phyloP scores from a whole-genome alignment of 129 eudicot species.

The Lactuca sativa region DNA sequence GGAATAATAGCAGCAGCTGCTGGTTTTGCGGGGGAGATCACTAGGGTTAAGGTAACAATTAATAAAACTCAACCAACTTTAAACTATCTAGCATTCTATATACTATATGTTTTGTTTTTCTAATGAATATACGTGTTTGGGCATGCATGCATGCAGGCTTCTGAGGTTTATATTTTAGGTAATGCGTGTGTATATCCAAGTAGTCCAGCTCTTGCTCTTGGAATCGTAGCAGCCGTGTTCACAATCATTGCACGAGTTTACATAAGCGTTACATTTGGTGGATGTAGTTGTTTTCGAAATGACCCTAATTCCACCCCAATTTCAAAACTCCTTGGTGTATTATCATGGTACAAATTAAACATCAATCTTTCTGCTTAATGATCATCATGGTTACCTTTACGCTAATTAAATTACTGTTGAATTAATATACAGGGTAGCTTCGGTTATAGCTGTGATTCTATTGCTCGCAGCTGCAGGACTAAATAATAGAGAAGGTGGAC shows the following conservation, averaged over 20 bases:
- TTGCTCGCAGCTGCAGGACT: constrained; percentile 9
- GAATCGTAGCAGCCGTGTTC: constrained; percentile 11
- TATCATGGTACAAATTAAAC: constrained; percentile 4
- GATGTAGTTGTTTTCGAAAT: constrained; percentile 15
- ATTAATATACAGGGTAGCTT: constrained; percentile 14
- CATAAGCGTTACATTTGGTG: constrained; percentile 10
- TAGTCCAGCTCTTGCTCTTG: constrained; percentile 20
- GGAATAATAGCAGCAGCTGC: constrained; percentile 28
- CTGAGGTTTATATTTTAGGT: neutral
- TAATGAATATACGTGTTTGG: neutral
- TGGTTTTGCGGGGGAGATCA: constrained; percentile 23
- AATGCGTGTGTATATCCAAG: constrained; percentile 21
- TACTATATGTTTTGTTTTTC: neutral
- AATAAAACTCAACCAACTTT: neutral
- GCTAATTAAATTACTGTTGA: neutral
- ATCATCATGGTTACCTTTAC: neutral
- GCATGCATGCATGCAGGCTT: constrained; percentile 12
- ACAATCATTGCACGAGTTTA: constrained; percentile 2
- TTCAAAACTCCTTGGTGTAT: neutral
- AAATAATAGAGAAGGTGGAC: constrained; percentile 3
- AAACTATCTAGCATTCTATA: neutral
- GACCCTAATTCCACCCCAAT: constrained; percentile 7
- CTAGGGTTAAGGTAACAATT: constrained; percentile 14
- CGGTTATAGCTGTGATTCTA: constrained; percentile 14
- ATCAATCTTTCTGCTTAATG: neutral